These are phyloP conservation scores for Blastobotrys serpentis DNA, from an alignment of 1,139 yeast genomes.

Conservation along the genomic window DNA sequence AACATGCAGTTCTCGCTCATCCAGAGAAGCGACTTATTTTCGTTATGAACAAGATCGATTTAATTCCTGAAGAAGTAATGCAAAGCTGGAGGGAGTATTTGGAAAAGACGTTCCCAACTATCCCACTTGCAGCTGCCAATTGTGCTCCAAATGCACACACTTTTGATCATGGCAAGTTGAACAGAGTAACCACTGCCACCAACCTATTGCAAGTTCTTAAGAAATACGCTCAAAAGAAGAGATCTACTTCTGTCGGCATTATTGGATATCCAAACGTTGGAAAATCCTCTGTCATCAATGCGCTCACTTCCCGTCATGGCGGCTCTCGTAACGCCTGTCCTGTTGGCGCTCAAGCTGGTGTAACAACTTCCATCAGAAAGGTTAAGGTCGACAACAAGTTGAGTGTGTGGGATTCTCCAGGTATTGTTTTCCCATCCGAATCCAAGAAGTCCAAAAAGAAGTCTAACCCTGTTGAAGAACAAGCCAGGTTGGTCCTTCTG, in stretches of 20 bases:
- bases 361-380: constrained; percentile 87
- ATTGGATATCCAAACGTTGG: constrained; percentile 98
- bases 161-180: constrained; percentile 69
- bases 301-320: constrained; percentile 82
- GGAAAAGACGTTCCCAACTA: constrained; percentile 82
- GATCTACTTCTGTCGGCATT: constrained; percentile 93
- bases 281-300: constrained; percentile 93
- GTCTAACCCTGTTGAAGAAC: constrained; percentile 61
- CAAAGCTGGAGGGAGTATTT: constrained; percentile 82
- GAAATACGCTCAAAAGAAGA: constrained; percentile 78
- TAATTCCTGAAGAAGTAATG: constrained; percentile 80
- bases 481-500: constrained; percentile 82
- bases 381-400: constrained; percentile 89
- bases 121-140: constrained; percentile 64
- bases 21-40: constrained; percentile 82
- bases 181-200: constrained; percentile 69
- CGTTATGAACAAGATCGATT: constrained; percentile 86
- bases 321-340: constrained; percentile 70
- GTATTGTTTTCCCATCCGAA: constrained; percentile 89
- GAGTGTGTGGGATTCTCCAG: constrained; percentile 91
- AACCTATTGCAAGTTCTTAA: constrained; percentile 78
- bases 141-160: constrained; percentile 62
- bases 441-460: constrained; percentile 44
- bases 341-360: constrained; percentile 97
- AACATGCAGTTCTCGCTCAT: constrained; percentile 79